A percentile compares a stretch with the other conserved stretches of the same genome.
Conservation (phyloP, 1,284 basidiomycete genomes). For the Vanrija sp. region DNA sequence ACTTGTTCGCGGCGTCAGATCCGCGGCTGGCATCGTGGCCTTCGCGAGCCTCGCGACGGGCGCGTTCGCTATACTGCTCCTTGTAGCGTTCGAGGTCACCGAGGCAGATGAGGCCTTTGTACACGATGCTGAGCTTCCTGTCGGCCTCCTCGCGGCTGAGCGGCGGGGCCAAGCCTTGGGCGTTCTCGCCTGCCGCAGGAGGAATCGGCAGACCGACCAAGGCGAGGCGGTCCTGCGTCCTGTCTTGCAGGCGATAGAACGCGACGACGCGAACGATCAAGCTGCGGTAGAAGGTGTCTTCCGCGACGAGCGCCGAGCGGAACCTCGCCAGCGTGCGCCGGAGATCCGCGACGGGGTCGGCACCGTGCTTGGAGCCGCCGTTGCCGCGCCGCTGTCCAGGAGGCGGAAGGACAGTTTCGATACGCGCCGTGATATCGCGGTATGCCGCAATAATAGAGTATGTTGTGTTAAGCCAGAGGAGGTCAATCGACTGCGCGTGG, state of each 20-base stretch:
- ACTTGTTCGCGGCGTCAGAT: constrained; percentile 38
- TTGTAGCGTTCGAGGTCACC: constrained; percentile 92
- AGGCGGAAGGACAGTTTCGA: constrained; percentile 54
- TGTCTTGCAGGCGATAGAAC: constrained; percentile 53
- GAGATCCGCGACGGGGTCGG: constrained; percentile 64
- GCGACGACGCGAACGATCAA: constrained; percentile 67
- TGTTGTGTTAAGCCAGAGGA: constrained; percentile 88
- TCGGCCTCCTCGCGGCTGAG: constrained; percentile 55
- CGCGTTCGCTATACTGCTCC: constrained; percentile 63
- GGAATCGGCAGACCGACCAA: constrained; percentile 57
- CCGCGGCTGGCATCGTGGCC: constrained; percentile 3
- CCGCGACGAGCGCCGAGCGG: constrained; percentile 74
- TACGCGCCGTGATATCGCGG: constrained; percentile 65
- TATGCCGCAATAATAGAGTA: constrained; percentile 80
- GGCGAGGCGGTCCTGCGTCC: constrained; percentile 50
- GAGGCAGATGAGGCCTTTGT: constrained; percentile 84
- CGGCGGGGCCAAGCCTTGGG: constrained; percentile 47
- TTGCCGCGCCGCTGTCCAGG: constrained; percentile 6
- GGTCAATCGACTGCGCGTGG: constrained; percentile 74
- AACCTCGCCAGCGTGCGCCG: constrained; percentile 83
- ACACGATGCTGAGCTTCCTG: constrained; percentile 65
- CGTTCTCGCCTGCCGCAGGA: constrained; percentile 19
- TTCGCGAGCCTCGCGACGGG: constrained; percentile 26
- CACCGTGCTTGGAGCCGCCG: constrained; percentile 17
- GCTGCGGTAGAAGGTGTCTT: constrained; percentile 81